Evolutionary conservation across 2,329 filamentous ascomycete species (phyloP).

Genomic region (Apiospora phragmitis): DNA sequence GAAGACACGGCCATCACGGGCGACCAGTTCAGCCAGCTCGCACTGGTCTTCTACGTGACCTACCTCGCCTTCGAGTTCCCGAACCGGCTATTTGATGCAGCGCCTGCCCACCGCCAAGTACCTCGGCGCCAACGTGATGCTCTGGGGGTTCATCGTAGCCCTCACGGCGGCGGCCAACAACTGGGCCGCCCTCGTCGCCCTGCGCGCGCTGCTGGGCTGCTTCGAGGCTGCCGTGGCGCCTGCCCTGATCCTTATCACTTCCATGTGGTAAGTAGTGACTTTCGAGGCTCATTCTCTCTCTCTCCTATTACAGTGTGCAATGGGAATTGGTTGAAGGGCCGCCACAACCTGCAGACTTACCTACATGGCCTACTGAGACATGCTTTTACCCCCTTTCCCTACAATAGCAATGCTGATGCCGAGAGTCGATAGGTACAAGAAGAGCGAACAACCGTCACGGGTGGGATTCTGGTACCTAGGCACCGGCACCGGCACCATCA

Average conservation of each 20-base stretch:
- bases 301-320: too few species aligned
- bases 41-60: constrained; percentile 33
- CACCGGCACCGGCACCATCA: constrained; percentile 39
- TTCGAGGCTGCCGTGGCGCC: constrained; percentile 57
- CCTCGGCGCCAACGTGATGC: constrained; percentile 43
- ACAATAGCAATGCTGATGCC: too few species aligned
- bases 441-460: constrained; percentile 57
- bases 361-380: too few species aligned
- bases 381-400: too few species aligned
- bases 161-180: constrained; percentile 50
- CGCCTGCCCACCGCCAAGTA: constrained; percentile 54
- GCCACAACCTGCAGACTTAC: too few species aligned
- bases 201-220: constrained; percentile 51
- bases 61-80: constrained; percentile 33
- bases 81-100: constrained; percentile 50
- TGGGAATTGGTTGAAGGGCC: too few species aligned
- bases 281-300: too few species aligned
- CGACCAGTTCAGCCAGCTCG: constrained; percentile 31
- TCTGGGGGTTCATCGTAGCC: constrained; percentile 50
- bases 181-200: constrained; percentile 48
- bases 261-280: too few species aligned
- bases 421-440: too few species aligned
- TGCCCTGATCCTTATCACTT: constrained; percentile 54
- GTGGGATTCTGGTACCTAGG: constrained; percentile 62
- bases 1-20: constrained; percentile 28